phyloP scores from a whole-genome alignment of 2,329 filamentous ascomycete species.

The Ceratocystis albifundus region DNA sequence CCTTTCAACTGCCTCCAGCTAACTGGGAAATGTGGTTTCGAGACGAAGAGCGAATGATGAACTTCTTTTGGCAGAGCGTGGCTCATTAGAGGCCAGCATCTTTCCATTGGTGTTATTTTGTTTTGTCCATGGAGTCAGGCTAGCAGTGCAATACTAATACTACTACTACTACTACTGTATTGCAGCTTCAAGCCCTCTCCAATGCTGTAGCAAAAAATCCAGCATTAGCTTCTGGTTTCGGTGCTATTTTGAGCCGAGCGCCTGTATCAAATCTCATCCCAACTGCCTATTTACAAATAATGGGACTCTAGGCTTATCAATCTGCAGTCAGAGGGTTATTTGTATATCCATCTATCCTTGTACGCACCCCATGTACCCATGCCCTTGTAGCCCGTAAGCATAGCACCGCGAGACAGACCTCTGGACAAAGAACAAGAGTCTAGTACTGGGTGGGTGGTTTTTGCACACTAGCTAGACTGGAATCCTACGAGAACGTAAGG shows the following conservation, averaged over 20 bases:
- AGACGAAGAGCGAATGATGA: neutral
- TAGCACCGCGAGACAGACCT: neutral
- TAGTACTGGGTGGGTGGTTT: neutral
- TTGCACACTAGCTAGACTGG: neutral
- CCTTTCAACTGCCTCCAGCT: neutral
- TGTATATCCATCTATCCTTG: neutral
- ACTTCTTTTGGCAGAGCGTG: too few relatives aligned
- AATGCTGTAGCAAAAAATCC: neutral
- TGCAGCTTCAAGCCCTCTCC: neutral
- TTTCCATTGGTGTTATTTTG: too few relatives aligned
- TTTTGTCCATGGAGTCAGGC: too few relatives aligned
- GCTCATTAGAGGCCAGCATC: too few relatives aligned
- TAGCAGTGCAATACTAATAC: too few relatives aligned
- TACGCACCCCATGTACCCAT: neutral
- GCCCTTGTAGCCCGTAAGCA: neutral
- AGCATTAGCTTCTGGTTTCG: neutral
- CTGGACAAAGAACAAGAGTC: neutral
- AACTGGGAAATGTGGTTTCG: neutral
- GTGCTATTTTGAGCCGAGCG: constrained; percentile 1
- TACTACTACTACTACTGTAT: too few relatives aligned
- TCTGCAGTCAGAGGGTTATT: neutral
- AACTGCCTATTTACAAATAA: neutral
- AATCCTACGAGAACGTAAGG: neutral
- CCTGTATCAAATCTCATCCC: neutral
- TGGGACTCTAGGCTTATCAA: neutral